Conservation (phyloP, 371 early-diverging fungal genomes). For the Mortierella sp. region DNA sequence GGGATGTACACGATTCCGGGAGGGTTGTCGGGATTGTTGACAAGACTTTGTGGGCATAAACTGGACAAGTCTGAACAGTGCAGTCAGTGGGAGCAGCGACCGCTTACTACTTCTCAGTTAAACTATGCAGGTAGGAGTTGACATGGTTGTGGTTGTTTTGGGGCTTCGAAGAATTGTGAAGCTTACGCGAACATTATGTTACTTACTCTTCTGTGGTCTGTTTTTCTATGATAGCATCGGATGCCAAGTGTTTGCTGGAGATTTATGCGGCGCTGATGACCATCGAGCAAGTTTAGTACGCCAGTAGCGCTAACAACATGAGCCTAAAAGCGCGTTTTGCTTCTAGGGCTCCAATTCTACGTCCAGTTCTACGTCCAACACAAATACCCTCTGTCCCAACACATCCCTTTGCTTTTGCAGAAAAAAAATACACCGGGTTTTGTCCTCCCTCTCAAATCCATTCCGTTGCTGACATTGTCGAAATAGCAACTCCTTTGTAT, state of each 20-base stretch:
- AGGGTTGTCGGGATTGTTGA: slow-evolving; percentile 33
- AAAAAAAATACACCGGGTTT: too few species aligned
- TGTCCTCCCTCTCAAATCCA: too few species aligned
- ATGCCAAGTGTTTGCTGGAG: slow-evolving; percentile 38
- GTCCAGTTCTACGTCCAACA: too few species aligned
- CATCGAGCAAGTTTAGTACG: slow-evolving; percentile 6
- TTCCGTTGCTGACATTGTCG: too few species aligned
- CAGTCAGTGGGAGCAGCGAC: slow-evolving; percentile 52
- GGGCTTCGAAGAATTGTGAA: neutral
- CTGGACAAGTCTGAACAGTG: slow-evolving; percentile 40
- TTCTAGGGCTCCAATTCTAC: too few species aligned
- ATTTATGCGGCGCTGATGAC: slow-evolving; percentile 23
- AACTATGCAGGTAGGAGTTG: slow-evolving; percentile 34
- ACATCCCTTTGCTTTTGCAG: too few species aligned
- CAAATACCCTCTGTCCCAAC: too few species aligned
- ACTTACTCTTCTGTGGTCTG: neutral
- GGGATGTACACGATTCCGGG: slow-evolving; percentile 21
- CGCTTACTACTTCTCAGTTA: slow-evolving; percentile 19
- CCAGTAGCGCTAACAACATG: neutral
- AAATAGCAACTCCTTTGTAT: too few species aligned
- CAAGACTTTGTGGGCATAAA: slow-evolving; percentile 15
- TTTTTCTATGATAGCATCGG: slow-evolving; percentile 20
- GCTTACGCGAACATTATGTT: neutral
- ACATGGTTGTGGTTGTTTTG: neutral
- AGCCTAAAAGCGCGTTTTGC: neutral